A percentile compares a stretch with the other conserved stretches of the same genome.
Conservation (phyloP, 1,139 yeast genomes). For the Yamadazyma membranifaciens region DNA sequence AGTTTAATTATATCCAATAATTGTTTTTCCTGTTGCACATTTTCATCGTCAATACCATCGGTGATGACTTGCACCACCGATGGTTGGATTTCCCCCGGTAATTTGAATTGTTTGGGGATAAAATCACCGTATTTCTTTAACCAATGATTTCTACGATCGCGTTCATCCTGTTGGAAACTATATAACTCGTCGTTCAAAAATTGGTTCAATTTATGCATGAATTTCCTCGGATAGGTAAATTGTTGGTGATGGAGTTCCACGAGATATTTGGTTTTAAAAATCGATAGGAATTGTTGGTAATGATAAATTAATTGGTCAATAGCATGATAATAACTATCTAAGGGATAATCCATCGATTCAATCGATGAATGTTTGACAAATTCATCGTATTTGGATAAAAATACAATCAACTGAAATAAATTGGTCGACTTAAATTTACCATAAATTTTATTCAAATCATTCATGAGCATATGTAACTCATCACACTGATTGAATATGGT, state of each 20-base stretch:
- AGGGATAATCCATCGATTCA: slow-evolving; percentile 17
- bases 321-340: slow-evolving; percentile 25
- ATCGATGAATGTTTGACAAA: slow-evolving; percentile 17
- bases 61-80: slow-evolving; percentile 42
- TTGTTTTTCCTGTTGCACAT: slow-evolving; percentile 22
- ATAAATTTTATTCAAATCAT: slow-evolving; percentile 19
- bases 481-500: slow-evolving; percentile 20
- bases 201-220: slow-evolving; percentile 28
- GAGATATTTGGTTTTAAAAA: slow-evolving; percentile 38
- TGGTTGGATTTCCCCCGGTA: slow-evolving; percentile 45
- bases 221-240: slow-evolving; percentile 39
- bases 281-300: slow-evolving; percentile 33
- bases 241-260: slow-evolving; percentile 41
- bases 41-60: slow-evolving; percentile 34
- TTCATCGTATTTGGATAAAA: slow-evolving; percentile 20
- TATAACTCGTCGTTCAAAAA: slow-evolving; percentile 36
- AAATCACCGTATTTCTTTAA: slow-evolving; percentile 39
- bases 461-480: slow-evolving; percentile 13
- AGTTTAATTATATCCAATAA: slow-evolving; percentile 22
- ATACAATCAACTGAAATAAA: slow-evolving; percentile 25
- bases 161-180: slow-evolving; percentile 35
- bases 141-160: slow-evolving; percentile 37
- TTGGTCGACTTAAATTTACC: slow-evolving; percentile 24
- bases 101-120: slow-evolving; percentile 39
- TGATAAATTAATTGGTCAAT: slow-evolving; percentile 34